Evolutionary conservation across 2,329 filamentous ascomycete species (phyloP).

Genomic region (Fusarium xyrophilum): DNA sequence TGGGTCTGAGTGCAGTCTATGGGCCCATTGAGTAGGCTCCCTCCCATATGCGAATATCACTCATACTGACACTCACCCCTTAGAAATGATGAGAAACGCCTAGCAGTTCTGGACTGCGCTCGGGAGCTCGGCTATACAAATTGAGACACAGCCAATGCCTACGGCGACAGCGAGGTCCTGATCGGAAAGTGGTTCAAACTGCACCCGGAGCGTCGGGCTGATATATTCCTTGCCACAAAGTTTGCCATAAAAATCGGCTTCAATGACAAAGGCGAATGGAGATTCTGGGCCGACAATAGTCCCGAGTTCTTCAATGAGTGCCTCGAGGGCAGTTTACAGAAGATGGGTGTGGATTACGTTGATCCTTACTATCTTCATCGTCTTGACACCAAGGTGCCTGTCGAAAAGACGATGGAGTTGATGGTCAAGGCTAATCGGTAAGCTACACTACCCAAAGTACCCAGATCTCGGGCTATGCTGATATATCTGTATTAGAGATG

Average conservation of each 20-base stretch:
- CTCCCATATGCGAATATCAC: fast-evolving
- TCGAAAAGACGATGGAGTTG: not conserved
- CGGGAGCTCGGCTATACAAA: not conserved
- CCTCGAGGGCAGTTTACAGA: not conserved
- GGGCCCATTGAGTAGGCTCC: not conserved
- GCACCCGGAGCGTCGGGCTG: not conserved
- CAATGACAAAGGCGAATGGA: not conserved
- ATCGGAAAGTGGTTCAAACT: not conserved
- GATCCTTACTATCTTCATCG: not conserved
- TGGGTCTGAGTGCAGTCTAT: not conserved
- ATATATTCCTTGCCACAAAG: not conserved
- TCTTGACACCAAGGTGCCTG: not conserved
- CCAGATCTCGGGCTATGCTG: fast-evolving
- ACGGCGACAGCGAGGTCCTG: not conserved
- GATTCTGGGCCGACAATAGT: fast-evolving
- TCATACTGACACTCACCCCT: not conserved
- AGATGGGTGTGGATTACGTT: not conserved
- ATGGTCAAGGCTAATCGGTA: not conserved
- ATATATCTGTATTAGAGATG: not conserved
- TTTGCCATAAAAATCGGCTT: not conserved
- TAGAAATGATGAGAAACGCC: not conserved
- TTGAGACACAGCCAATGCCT: not conserved
- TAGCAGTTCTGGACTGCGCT: not conserved
- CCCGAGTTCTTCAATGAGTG: not conserved
- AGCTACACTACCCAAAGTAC: fast-evolving